Evolutionary conservation across 208 protist genomes (phyloP).

Genomic region (Leishmania lainsoni): DNA sequence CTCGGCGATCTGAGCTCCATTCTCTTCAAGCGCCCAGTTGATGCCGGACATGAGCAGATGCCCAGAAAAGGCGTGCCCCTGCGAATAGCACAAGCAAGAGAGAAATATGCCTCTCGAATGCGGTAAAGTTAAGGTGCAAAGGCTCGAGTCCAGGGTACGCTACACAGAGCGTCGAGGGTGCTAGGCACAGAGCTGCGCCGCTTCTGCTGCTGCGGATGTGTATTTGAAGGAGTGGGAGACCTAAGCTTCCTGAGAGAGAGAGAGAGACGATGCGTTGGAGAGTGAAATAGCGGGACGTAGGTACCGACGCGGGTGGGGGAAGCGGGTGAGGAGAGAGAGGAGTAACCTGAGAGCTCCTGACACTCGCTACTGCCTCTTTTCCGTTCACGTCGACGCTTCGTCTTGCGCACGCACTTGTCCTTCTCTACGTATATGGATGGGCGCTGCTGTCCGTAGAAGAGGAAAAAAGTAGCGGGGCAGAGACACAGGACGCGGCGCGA

Average conservation of each 20-base stretch:
- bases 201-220: not conserved
- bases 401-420: not conserved
- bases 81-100: not conserved
- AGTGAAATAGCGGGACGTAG: not conserved
- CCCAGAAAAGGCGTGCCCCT: not conserved
- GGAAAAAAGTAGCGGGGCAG: not conserved
- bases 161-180: not conserved
- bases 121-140: not conserved
- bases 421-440: not conserved
- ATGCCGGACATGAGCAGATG: slow-evolving; percentile 34
- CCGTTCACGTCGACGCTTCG: not conserved
- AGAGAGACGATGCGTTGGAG: not conserved
- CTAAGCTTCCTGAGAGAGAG: not conserved
- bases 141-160: not conserved
- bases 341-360: not conserved
- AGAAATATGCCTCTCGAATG: not conserved
- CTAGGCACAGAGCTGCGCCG: not conserved
- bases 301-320: not conserved
- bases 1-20: slow-evolving; percentile 64
- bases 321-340: not conserved
- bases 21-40: slow-evolving; percentile 68
- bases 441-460: not conserved
- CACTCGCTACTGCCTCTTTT: not conserved
- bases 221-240: not conserved
- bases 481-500: not conserved